Conservation (phyloP, 2,329 filamentous ascomycete genomes). For the Colletotrichum tropicale region DNA sequence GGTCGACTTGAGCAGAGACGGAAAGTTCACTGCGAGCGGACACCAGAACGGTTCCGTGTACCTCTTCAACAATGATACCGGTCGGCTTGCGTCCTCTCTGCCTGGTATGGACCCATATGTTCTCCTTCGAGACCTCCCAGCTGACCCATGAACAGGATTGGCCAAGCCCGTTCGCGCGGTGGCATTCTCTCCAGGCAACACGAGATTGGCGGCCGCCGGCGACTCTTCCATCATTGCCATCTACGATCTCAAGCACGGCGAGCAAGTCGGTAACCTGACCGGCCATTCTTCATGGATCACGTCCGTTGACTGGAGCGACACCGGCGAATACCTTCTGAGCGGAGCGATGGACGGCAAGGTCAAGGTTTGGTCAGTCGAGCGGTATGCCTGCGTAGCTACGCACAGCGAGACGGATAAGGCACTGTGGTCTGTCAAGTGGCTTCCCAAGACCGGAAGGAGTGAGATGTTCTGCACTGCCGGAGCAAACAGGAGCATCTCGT, state of each 20-base stretch:
- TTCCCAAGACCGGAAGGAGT: slow-evolving; percentile 72
- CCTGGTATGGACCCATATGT: slow-evolving; percentile 60
- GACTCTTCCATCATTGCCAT: slow-evolving; percentile 88
- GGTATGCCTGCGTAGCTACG: slow-evolving; percentile 84
- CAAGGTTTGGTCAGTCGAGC: slow-evolving; percentile 94
- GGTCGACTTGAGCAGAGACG: slow-evolving; percentile 81
- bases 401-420: slow-evolving; percentile 88
- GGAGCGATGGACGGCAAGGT: slow-evolving; percentile 92
- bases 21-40: slow-evolving; percentile 85
- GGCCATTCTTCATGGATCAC: slow-evolving; percentile 89
- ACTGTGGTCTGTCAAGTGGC: slow-evolving; percentile 84
- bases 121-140: neutral
- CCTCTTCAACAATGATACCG: slow-evolving; percentile 92
- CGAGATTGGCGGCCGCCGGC: slow-evolving; percentile 85
- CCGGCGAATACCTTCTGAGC: slow-evolving; percentile 88
- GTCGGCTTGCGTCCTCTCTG: slow-evolving; percentile 83
- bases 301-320: slow-evolving; percentile 89
- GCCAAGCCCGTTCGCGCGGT: slow-evolving; percentile 86
- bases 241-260: slow-evolving; percentile 90
- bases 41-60: slow-evolving; percentile 93
- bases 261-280: slow-evolving; percentile 84
- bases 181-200: slow-evolving; percentile 85
- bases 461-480: slow-evolving; percentile 82
- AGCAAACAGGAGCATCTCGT: slow-evolving; percentile 75
- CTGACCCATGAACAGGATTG: slow-evolving; percentile 61